Evolutionary conservation across 2,329 filamentous ascomycete genomes (phyloP).

Genomic region (Neofusicoccum ribis): DNA sequence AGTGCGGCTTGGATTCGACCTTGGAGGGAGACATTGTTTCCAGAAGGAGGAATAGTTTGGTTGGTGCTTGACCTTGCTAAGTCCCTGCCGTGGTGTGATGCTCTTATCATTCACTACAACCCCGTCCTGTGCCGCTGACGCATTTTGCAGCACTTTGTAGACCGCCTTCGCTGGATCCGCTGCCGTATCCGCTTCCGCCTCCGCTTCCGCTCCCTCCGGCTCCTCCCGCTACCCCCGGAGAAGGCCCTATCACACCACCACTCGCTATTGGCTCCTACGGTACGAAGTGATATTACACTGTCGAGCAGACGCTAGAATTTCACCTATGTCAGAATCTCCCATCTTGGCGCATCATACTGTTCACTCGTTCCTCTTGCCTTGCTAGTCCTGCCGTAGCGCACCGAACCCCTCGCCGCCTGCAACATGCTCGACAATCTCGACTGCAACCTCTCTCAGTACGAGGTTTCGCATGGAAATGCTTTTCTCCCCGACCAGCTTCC

Average conservation of each 20-base stretch:
- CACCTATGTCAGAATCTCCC: not conserved
- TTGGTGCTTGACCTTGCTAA: not conserved
- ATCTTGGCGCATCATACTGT: not conserved
- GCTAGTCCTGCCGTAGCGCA: not conserved
- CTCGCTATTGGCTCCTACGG: not conserved
- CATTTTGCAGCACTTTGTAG: not conserved
- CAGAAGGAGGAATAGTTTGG: not conserved
- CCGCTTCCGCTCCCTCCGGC: constrained; percentile 11
- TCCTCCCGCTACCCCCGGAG: not conserved
- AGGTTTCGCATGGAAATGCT: constrained; percentile 71
- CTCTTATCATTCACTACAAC: constrained; percentile 9
- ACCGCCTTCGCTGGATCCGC: not conserved
- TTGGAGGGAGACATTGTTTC: constrained; percentile 15
- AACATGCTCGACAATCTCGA: constrained; percentile 13
- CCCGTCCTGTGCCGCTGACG: not conserved
- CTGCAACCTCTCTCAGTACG: constrained; percentile 68
- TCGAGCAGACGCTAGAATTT: not conserved
- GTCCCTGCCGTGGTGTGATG: constrained; percentile 3
- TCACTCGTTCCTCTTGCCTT: not conserved
- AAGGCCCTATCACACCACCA: constrained; percentile 9
- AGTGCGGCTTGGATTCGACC: constrained; percentile 12
- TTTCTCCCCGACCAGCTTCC: constrained; percentile 77
- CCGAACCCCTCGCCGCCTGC: not conserved
- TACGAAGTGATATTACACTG: constrained; percentile 6
- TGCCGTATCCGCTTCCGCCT: constrained; percentile 11